Conservation (phyloP, 2,329 filamentous ascomycete genomes). For the Cordyceps sp. region DNA sequence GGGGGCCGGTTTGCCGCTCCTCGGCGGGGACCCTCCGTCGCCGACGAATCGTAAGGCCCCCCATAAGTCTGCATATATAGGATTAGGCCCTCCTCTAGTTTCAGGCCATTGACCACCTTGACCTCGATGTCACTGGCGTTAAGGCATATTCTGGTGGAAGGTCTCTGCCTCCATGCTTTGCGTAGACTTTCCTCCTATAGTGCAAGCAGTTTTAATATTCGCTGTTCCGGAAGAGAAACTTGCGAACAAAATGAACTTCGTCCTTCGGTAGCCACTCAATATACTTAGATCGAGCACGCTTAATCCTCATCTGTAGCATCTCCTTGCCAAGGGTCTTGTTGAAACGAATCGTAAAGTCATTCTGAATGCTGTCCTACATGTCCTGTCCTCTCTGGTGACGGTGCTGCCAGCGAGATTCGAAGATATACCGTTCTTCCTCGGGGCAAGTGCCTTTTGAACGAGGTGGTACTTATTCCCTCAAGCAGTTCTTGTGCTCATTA, state of each 20-base stretch:
- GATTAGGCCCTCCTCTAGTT: constrained; percentile 19
- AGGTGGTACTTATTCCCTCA: constrained; percentile 16
- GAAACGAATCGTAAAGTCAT: constrained; percentile 20
- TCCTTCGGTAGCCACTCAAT: constrained; percentile 30
- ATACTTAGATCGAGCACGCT: constrained; percentile 30
- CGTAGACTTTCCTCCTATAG: constrained; percentile 21
- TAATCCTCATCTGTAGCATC: constrained; percentile 39
- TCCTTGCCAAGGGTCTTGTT: constrained; percentile 25
- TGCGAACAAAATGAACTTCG: too few species aligned
- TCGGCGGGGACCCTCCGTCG: constrained; percentile 21
- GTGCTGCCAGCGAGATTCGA: constrained; percentile 29
- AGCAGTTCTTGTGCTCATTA: constrained; percentile 18
- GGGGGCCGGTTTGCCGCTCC: constrained; percentile 9
- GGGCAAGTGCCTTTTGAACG: constrained; percentile 27
- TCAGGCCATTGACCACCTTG: constrained; percentile 28
- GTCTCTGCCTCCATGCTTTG: constrained; percentile 21
- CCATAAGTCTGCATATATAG: constrained; percentile 21
- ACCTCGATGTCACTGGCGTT: constrained; percentile 31
- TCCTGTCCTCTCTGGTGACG: constrained; percentile 33
- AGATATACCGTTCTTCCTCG: constrained; percentile 30
- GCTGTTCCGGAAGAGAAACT: too few species aligned
- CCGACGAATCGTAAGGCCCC: constrained; percentile 18
- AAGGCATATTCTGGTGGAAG: too few species aligned
- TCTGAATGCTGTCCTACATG: constrained; percentile 39
- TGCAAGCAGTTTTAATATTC: too few species aligned